Evolutionary conservation across 108 stramenopile species (phyloP).

Genomic region (Fistulifera solaris): DNA sequence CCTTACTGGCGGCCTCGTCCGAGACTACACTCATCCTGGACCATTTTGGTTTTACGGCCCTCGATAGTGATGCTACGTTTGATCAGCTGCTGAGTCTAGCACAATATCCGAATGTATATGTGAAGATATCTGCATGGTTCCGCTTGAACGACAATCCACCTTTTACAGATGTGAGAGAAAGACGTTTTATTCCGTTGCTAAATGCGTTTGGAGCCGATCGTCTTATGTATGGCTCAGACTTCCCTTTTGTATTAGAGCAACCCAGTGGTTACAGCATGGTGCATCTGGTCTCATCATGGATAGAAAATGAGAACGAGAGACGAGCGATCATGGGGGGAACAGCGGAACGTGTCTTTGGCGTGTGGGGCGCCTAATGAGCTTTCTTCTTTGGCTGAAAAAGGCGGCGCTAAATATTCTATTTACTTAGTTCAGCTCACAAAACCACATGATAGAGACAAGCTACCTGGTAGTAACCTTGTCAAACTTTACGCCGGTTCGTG

Average conservation of each 20-base stretch:
- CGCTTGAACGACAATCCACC: constrained; percentile 50
- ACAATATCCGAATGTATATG: constrained; percentile 54
- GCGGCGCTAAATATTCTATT: too few species aligned
- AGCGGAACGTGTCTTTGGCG: constrained; percentile 50
- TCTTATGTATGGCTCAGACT: constrained; percentile 76
- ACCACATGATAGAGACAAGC: too few species aligned
- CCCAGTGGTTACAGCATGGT: constrained; percentile 47
- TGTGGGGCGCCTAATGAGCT: constrained; percentile 22
- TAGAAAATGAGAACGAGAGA: constrained; percentile 22
- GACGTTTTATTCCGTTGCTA: constrained; percentile 61
- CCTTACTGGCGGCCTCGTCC: constrained; percentile 46
- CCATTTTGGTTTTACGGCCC: constrained; percentile 79
- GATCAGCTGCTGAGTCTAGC: constrained; percentile 52
- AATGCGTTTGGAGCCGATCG: constrained; percentile 59
- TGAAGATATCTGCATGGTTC: constrained; percentile 81
- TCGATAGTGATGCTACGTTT: constrained; percentile 45
- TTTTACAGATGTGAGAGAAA: constrained; percentile 38
- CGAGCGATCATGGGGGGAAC: constrained; percentile 57
- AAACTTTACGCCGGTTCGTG: too few species aligned
- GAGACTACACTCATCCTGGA: constrained; percentile 69
- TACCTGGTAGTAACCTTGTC: too few species aligned
- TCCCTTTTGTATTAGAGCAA: constrained; percentile 73
- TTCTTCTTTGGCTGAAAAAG: too few species aligned
- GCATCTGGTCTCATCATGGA: constrained; percentile 52
- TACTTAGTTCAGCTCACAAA: too few species aligned